Conservation (phyloP, 495 filamentous ascomycete genomes). For the Letharia columbiana region DNA sequence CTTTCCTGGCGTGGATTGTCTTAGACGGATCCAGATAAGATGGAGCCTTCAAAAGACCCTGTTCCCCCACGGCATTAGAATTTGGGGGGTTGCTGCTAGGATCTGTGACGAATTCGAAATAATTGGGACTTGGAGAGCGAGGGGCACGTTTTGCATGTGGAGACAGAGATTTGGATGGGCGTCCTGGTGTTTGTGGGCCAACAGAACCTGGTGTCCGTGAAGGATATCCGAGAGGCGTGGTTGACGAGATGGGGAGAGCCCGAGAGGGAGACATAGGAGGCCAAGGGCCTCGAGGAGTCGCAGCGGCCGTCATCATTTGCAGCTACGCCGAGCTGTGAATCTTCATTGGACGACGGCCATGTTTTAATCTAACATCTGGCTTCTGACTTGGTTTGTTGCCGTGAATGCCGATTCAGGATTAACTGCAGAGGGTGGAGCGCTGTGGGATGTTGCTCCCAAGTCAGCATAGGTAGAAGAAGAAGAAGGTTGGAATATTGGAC, state of each 20-base stretch:
- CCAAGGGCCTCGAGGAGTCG: conserved; percentile 40
- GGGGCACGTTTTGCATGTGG: conserved; percentile 29
- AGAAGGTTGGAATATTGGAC: not conserved
- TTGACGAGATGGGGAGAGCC: conserved; percentile 21
- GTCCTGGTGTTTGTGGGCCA: conserved; percentile 38
- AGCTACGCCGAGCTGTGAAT: not conserved
- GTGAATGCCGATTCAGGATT: not conserved
- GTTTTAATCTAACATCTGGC: not conserved
- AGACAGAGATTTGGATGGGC: conserved; percentile 34
- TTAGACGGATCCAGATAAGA: no score
- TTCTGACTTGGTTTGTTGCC: not conserved
- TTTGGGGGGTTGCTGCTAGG: conserved; percentile 48
- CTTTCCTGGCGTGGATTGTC: conserved; percentile 44
- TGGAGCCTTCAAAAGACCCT: no score
- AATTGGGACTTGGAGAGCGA: conserved; percentile 60
- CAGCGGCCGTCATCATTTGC: conserved; percentile 37
- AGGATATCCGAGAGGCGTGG: conserved; percentile 27
- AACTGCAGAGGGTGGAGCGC: not conserved
- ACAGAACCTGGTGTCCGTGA: conserved; percentile 33
- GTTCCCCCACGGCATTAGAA: conserved; percentile 39
- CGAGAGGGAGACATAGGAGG: conserved; percentile 29
- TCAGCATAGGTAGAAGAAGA: not conserved
- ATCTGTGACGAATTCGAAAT: conserved; percentile 70
- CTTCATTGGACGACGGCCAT: not conserved
- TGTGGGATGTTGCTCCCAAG: not conserved